Evolutionary conservation across 2,329 filamentous ascomycete genomes (phyloP).

Genomic region (Fusarium globosum): DNA sequence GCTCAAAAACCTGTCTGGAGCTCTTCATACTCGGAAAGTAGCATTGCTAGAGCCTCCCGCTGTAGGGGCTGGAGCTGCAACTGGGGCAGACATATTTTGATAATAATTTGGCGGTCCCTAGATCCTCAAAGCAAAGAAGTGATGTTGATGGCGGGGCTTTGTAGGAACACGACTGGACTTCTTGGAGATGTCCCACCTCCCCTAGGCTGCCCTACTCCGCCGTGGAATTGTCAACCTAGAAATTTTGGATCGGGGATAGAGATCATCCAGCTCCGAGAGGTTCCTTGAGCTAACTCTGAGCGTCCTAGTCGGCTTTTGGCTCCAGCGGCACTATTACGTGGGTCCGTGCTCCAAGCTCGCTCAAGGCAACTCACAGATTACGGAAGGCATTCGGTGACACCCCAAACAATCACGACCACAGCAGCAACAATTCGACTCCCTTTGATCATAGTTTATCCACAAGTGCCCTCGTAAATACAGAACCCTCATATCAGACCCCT

Average conservation of each 20-base stretch:
- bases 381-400: slow-evolving; percentile 52
- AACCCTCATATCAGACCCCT: not conserved
- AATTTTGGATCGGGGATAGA: slow-evolving; percentile 55
- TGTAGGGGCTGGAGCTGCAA: slow-evolving; percentile 47
- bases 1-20: slow-evolving; percentile 48
- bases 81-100: slow-evolving; percentile 57
- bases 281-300: slow-evolving; percentile 37
- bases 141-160: slow-evolving; percentile 48
- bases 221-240: slow-evolving; percentile 47
- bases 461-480: not conserved
- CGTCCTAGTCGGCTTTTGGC: slow-evolving; percentile 38
- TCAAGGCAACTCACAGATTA: slow-evolving; percentile 57
- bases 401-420: slow-evolving; percentile 43
- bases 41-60: slow-evolving; percentile 60
- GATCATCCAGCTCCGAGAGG: slow-evolving; percentile 55
- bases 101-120: slow-evolving; percentile 44
- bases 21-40: slow-evolving; percentile 65
- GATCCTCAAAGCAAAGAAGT: slow-evolving; percentile 41
- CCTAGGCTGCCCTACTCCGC: slow-evolving; percentile 53
- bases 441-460: slow-evolving; percentile 12
- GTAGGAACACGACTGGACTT: slow-evolving; percentile 47
- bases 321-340: slow-evolving; percentile 14
- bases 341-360: slow-evolving; percentile 52
- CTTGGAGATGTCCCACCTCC: slow-evolving; percentile 54
- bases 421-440: slow-evolving; percentile 26